A percentile compares a stretch with the other conserved stretches of the same genome.
Evolutionary conservation across 148 eudicot genomes (phyloP).

Genomic region (Fagopyrum esculentum): DNA sequence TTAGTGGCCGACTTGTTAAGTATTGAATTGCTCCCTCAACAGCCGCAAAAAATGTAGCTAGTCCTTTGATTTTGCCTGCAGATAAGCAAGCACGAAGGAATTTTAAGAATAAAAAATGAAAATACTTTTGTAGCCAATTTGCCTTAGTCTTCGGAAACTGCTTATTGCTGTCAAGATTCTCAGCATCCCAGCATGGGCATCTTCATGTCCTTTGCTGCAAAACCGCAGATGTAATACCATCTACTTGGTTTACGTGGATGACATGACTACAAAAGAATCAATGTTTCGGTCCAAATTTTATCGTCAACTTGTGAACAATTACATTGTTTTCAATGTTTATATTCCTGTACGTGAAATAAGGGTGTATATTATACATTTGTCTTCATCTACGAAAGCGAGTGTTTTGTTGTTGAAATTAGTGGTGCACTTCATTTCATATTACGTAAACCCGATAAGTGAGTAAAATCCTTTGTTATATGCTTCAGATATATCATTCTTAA

Average conservation of each 20-base stretch:
- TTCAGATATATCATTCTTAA: too few species aligned
- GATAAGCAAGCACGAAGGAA: background rate
- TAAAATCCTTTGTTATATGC: too few species aligned
- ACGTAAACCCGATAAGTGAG: too few species aligned
- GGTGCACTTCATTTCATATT: too few species aligned
- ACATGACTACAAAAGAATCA: background rate
- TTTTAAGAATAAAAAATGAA: background rate
- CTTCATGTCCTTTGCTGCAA: background rate
- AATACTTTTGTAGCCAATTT: background rate
- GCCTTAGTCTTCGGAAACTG: background rate
- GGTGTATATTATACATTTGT: too few species aligned
- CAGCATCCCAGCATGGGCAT: slow-evolving; percentile 5
- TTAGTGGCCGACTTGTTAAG: slow-evolving; percentile 7
- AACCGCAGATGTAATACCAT: background rate
- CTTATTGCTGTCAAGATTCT: background rate
- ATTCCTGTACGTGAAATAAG: too few species aligned
- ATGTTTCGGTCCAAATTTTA: background rate
- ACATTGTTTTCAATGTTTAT: too few species aligned
- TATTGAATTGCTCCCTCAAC: background rate
- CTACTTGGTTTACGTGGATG: background rate
- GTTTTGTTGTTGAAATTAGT: too few species aligned
- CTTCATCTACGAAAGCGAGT: too few species aligned
- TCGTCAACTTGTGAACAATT: too few species aligned
- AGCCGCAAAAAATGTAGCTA: background rate
- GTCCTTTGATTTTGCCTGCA: background rate